Evolutionary conservation across 192 early-diverging fungal species (phyloP), one percentile per base, ranked within the genome.

Genomic region (Umbelopsis sp.): DNA sequence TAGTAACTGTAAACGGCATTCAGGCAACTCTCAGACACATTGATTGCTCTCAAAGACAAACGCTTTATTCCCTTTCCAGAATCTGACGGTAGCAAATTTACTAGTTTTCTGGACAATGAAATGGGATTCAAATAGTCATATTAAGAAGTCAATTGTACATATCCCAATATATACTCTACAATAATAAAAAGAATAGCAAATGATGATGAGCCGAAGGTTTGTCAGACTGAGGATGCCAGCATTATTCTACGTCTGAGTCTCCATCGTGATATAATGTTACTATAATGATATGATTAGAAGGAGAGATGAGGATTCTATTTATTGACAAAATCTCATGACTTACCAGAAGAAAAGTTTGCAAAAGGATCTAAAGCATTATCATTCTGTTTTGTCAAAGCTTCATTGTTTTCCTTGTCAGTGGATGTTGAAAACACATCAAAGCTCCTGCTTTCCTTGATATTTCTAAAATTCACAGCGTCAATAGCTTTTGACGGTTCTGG

Each of bases 401-500:
- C 65, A 7, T 70, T 24, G 17, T 73, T 24, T 29, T 74, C 67
- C 2, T 69, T 43, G 6, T 78, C 70, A 24, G 82, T 36, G 3
- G 67, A 72, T 25, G 86, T 89, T 5, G 76, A 66, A 25, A 88
- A 88, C 17, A 92, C 78, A 71, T 91, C 91, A 67, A 92, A 70
- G 62, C 84, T 85, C 29, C 78, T 43, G 68, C 85, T 89, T 47
- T 92, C 91, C 14, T 56, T 44, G 0, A 92, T 81, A 43, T 82
- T 75, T 56, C 91, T 53, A 69, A 93, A 93, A 51, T 92, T 92
- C 36, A 88, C 71, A 0, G 89, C 88, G 73, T 93, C 92, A 24
- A 78, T 71, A 10, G 82, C 75, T 65, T 81, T 79, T 45, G 82
- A 77, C n/a, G 74, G 7, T 22, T 74, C 25, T 1, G 95, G 95